Conservation (phyloP, 225 moss, liverwort and hornwort genomes). For the Pleurozium schreberi region DNA sequence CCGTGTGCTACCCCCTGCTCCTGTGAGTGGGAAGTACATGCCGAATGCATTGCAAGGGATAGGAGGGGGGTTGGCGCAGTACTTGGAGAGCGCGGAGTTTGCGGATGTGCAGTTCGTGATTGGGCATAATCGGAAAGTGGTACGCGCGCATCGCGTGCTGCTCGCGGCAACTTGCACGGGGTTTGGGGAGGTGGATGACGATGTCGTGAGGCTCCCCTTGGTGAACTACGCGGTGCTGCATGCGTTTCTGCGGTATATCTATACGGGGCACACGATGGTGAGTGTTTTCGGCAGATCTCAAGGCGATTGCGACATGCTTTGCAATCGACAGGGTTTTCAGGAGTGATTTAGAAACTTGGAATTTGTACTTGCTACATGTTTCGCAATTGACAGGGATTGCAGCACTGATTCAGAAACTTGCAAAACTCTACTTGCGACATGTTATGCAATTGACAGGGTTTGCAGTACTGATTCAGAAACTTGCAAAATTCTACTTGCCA, state of each 20-base stretch:
- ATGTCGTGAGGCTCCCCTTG: conserved; percentile 39
- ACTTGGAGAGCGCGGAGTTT: conserved; percentile 63
- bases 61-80: conserved; percentile 44
- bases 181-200: conserved; percentile 17
- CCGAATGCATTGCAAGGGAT: conserved; percentile 17
- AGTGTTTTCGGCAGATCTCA: neutral
- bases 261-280: conserved; percentile 75
- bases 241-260: conserved; percentile 68
- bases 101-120: conserved; percentile 63
- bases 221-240: conserved; percentile 46
- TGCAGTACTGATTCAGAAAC: neutral
- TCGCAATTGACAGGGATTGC: neutral
- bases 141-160: conserved; percentile 72
- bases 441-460: neutral
- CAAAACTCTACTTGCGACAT: neutral
- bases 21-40: conserved; percentile 14
- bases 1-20: conserved; percentile 64
- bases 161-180: conserved; percentile 52
- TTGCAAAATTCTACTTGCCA: neutral
- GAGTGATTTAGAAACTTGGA: neutral
- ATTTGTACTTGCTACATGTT: neutral
- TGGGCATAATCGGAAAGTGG: conserved; percentile 31
- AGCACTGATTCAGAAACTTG: neutral
- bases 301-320: neutral
- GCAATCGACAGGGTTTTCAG: neutral